A percentile compares a stretch with the other conserved stretches of the same genome.
Evolutionary conservation across 371 early-diverging fungal species (phyloP).

Genomic region (Syncephalastrum sp.): DNA sequence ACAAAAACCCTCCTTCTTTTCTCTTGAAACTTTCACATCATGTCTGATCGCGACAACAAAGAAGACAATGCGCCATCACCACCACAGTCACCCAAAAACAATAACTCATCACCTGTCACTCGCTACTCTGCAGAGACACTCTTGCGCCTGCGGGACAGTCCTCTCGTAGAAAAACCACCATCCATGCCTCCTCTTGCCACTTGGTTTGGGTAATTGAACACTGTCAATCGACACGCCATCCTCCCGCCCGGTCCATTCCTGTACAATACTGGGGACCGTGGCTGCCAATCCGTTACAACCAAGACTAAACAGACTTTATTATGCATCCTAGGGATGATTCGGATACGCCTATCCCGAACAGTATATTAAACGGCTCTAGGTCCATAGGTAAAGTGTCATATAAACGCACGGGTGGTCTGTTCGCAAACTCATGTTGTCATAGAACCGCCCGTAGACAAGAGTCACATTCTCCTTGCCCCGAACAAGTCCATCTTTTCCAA

Average conservation of each 20-base stretch:
- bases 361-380: constrained; percentile 38
- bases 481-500: constrained; percentile 59
- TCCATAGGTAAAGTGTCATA: constrained; percentile 19
- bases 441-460: constrained; percentile 33
- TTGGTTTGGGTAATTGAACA: constrained; percentile 49
- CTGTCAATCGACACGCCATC: constrained; percentile 1
- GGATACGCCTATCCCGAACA: constrained; percentile 33
- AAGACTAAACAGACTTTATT: background rate
- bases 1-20: too few relatives aligned
- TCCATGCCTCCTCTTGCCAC: constrained; percentile 42
- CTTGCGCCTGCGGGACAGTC: constrained; percentile 47
- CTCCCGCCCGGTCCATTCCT: background rate
- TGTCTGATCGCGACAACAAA: constrained; percentile 22
- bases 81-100: background rate
- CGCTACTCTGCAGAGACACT: constrained; percentile 52
- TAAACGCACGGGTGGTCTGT: background rate
- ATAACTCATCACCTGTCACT: constrained; percentile 16
- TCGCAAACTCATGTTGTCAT: background rate
- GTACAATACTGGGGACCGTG: background rate
- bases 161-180: constrained; percentile 48
- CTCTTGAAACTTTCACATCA: constrained; percentile 2
- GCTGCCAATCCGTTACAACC: constrained; percentile 1
- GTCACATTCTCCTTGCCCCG: constrained; percentile 55
- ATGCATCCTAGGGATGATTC: constrained; percentile 31
- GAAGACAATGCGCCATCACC: constrained; percentile 2